phyloP scores from a whole-genome alignment of 768 basidiomycete species.

The Amanita rimosa region DNA sequence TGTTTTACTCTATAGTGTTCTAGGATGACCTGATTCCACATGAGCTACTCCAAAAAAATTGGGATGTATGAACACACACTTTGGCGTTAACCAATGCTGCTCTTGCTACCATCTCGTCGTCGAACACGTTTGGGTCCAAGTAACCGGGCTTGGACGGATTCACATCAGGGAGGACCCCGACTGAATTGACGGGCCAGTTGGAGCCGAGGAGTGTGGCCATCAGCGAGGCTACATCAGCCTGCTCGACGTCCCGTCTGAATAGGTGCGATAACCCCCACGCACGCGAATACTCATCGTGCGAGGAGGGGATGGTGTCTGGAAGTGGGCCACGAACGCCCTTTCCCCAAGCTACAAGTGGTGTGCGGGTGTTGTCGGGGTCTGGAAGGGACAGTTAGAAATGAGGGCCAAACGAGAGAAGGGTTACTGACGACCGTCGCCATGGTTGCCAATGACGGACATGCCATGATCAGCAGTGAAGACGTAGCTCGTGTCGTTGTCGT shows the following conservation, averaged over 20 bases:
- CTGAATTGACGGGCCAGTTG: conserved; percentile 72
- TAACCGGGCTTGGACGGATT: conserved; percentile 52
- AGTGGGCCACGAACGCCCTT: conserved; percentile 64
- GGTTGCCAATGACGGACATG: conserved; percentile 82
- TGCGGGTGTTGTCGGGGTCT: conserved; percentile 86
- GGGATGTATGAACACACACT: conserved; percentile 18
- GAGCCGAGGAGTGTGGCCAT: conserved; percentile 69
- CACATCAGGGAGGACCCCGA: conserved; percentile 71
- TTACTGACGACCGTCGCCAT: conserved; percentile 70
- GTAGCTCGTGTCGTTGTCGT: conserved; percentile 52
- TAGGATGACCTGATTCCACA: conserved; percentile 37
- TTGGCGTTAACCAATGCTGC: conserved; percentile 56
- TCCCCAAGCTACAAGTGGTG: conserved; percentile 79
- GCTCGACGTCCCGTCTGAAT: conserved; percentile 65
- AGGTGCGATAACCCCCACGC: conserved; percentile 52
- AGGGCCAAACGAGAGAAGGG: not conserved
- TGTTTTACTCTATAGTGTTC: conserved; percentile 75
- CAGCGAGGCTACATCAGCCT: conserved; percentile 71
- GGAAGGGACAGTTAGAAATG: conserved; percentile 1
- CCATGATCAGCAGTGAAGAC: conserved; percentile 87
- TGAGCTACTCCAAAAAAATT: not conserved
- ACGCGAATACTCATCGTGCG: conserved; percentile 60
- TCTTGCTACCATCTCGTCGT: conserved; percentile 39
- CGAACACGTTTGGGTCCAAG: conserved; percentile 26
- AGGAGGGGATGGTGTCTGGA: conserved; percentile 40